Base-by-base conservation (phyloP, 352 stramenopile species). In the Hyaloperonospora arabidopsidis region DNA sequence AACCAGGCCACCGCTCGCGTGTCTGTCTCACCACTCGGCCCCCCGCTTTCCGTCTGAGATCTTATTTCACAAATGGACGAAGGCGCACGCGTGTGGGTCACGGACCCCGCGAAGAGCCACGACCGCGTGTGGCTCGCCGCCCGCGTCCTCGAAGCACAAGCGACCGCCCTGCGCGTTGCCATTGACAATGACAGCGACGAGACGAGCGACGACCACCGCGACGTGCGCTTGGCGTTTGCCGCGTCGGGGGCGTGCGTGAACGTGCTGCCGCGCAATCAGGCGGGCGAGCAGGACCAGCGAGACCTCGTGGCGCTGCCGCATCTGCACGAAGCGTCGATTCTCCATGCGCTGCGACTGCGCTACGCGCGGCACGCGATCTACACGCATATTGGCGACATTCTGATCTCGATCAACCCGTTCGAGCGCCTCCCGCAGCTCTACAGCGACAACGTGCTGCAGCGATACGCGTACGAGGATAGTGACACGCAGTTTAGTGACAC, bases 381-480 rank as follows among this genome's bases (percentile, higher is more conserved):
- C 64, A 95, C 85, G 10, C 78, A 76, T 57, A 90, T 90, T 39
- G 85, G 81, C 38, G 82, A 95, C 44, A 92, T 94, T 41, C 63
- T 93, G 29, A 76, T 94, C 54, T 90, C 84, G 15, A 87, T 93
- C 52, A 94, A 94, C 51, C 84, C 84, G 14, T 93, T 91, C 71
- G 80, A 92, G 65, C 61, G 58, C 25, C 67, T 94, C 4, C 75
- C 75, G 11, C 59, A 76, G 45, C 69, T 92, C 22, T 94, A 94
- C 65, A 70, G 67, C 2, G 66, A 68, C 45, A 44, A 73, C 7
- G 45, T 72, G 19, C 67, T 93, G 49, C 49, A 74, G n/a, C 13
- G 45, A 5, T 89, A 89, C 48, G 61, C 56, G 0, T 71, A 71
- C 8, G 56, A 73, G 21, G 60, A 66, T 43, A 56, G 61, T 17